phyloP scores from a whole-genome alignment of 2,329 filamentous ascomycete genomes.

The Scorias spongiosa region DNA sequence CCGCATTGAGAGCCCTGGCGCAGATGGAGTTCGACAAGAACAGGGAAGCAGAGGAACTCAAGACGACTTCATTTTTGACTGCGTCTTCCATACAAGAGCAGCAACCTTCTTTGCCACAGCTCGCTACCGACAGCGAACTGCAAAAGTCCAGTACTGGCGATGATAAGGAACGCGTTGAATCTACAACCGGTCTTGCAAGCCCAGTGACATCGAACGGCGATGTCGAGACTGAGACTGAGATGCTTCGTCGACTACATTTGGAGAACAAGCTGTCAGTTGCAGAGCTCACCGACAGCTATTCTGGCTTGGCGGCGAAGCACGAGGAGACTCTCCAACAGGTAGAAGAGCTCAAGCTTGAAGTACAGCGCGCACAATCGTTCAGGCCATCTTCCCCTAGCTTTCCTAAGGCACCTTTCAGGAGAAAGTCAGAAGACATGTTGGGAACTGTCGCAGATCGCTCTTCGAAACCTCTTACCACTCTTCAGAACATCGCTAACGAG shows the following conservation, averaged over 20 bases:
- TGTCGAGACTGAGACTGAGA: constrained; percentile 47
- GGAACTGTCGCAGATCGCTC: constrained; percentile 56
- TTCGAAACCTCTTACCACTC: constrained; percentile 75
- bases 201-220: constrained; percentile 11
- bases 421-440: constrained; percentile 19
- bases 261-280: constrained; percentile 66
- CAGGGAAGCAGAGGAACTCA: constrained; percentile 49
- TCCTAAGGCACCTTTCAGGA: constrained; percentile 37
- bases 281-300: constrained; percentile 61
- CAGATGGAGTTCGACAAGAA: constrained; percentile 73
- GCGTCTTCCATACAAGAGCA: constrained; percentile 27
- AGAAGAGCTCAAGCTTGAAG: constrained; percentile 77
- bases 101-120: constrained; percentile 60
- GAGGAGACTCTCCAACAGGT: constrained; percentile 70
- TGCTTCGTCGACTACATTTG: constrained; percentile 51
- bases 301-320: constrained; percentile 69
- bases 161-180: constrained; percentile 47
- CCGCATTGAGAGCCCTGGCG: constrained; percentile 65
- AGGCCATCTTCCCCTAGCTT: constrained; percentile 5
- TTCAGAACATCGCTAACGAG: constrained; percentile 76
- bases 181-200: constrained; percentile 29
- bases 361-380: constrained; percentile 47
- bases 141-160: not conserved
- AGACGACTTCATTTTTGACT: constrained; percentile 23
- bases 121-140: constrained; percentile 17